Conservation (phyloP, 2,329 filamentous ascomycete species). For the Xylariomycetidae sp. region DNA sequence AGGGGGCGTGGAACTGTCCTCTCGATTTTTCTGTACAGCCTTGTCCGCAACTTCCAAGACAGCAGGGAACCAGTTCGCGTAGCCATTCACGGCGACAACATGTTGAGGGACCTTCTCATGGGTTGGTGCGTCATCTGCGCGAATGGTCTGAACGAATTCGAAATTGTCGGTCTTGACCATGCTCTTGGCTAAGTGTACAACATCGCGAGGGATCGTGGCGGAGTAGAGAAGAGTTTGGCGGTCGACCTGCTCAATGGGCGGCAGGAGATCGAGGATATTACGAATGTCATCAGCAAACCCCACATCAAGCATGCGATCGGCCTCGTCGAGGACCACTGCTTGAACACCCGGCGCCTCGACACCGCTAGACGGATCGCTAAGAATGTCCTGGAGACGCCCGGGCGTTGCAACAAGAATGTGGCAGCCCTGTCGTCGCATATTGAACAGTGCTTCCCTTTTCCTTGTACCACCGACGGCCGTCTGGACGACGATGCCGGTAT, state of each 20-base stretch:
- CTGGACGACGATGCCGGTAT: slow-evolving; percentile 63
- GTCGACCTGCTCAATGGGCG: slow-evolving; percentile 55
- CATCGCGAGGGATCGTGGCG: slow-evolving; percentile 81
- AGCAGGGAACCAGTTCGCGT: slow-evolving; percentile 72
- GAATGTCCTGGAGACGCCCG: slow-evolving; percentile 77
- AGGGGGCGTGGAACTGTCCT: slow-evolving; percentile 43
- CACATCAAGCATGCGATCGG: slow-evolving; percentile 97
- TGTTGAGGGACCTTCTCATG: slow-evolving; percentile 82
- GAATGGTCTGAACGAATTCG: slow-evolving; percentile 86
- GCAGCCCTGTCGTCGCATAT: slow-evolving; percentile 71
- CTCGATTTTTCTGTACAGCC: slow-evolving; percentile 43
- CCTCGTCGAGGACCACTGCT: slow-evolving; percentile 93
- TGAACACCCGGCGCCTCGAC: slow-evolving; percentile 76
- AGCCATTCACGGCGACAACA: slow-evolving; percentile 60
- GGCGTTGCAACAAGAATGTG: slow-evolving; percentile 89
- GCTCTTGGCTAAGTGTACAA: slow-evolving; percentile 71
- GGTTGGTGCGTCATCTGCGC: slow-evolving; percentile 75
- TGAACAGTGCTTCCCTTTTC: slow-evolving; percentile 62
- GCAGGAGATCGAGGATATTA: slow-evolving; percentile 58
- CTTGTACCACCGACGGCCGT: slow-evolving; percentile 89
- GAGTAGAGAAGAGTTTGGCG: slow-evolving; percentile 95
- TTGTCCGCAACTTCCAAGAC: slow-evolving; percentile 70
- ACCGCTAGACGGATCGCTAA: slow-evolving; percentile 59
- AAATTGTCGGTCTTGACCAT: slow-evolving; percentile 78
- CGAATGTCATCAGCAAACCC: slow-evolving; percentile 67